Conservation (phyloP, 257 asterid genomes). For the Pogostemon cablin region DNA sequence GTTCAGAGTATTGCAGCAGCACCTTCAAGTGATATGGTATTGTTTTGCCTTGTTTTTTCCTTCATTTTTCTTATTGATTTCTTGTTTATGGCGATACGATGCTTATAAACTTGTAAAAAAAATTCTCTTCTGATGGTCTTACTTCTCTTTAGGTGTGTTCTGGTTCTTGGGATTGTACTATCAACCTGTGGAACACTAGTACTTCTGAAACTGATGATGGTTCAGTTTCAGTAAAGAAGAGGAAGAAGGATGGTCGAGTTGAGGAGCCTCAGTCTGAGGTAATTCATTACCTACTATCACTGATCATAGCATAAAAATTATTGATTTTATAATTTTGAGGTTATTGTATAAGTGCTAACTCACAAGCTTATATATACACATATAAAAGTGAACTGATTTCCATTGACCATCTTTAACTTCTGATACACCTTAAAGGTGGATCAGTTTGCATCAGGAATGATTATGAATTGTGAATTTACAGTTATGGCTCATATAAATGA, state of each 20-base stretch:
- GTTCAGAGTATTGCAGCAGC: slow-evolving; percentile 77
- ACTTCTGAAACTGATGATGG: slow-evolving; percentile 52
- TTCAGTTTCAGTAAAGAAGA: slow-evolving; percentile 71
- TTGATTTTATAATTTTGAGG: slow-evolving; percentile 2
- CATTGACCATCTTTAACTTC: slow-evolving; percentile 17
- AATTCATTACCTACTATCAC: slow-evolving; percentile 34
- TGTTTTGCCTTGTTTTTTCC: too few relatives aligned
- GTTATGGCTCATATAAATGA: not conserved
- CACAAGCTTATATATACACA: not conserved
- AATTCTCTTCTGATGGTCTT: slow-evolving; percentile 30
- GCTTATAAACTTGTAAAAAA: not conserved
- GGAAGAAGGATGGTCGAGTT: slow-evolving; percentile 57
- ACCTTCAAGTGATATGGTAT: slow-evolving; percentile 81
- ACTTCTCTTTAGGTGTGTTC: slow-evolving; percentile 70
- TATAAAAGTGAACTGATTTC: not conserved
- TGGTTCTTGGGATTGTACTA: slow-evolving; percentile 92
- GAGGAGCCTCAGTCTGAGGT: slow-evolving; percentile 78
- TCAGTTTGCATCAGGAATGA: slow-evolving; percentile 1
- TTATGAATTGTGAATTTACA: slow-evolving; percentile 12
- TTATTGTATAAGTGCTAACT: not conserved
- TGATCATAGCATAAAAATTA: not conserved
- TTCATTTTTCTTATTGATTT: slow-evolving; percentile 29
- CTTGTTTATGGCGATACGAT: slow-evolving; percentile 3
- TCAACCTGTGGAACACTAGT: slow-evolving; percentile 72
- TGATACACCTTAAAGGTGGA: slow-evolving; percentile 1